Percentiles rank a stretch among this genome's conserved stretches.
phyloP scores from a whole-genome alignment of 2,329 filamentous ascomycete species.

The Hymenoscyphus albidus region DNA sequence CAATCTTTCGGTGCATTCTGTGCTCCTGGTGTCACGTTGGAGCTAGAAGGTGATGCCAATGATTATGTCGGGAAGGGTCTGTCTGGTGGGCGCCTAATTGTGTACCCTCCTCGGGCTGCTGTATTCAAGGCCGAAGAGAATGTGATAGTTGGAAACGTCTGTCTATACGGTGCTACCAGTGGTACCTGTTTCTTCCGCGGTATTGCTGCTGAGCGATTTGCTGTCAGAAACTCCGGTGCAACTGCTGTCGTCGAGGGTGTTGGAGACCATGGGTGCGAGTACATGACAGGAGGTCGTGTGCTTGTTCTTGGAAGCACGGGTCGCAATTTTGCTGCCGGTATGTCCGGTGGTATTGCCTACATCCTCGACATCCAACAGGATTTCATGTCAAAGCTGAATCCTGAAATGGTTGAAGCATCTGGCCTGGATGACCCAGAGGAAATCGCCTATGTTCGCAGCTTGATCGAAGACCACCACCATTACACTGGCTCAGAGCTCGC shows the following conservation, averaged over 20 bases:
- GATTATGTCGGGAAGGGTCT: constrained; percentile 97
- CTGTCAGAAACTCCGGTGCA: constrained; percentile 92
- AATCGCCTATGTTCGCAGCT: constrained; percentile 82
- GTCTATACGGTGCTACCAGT: constrained; percentile 87
- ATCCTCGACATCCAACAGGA: constrained; percentile 86
- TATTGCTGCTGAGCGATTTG: constrained; percentile 93
- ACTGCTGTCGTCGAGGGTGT: constrained; percentile 95
- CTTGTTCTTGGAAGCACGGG: constrained; percentile 84
- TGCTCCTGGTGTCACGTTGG: constrained; percentile 87
- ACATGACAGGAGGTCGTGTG: constrained; percentile 96
- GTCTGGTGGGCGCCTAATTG: constrained; percentile 85
- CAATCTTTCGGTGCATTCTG: constrained; percentile 96
- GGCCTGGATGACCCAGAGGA: constrained; percentile 80
- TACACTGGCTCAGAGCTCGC: constrained; percentile 96
- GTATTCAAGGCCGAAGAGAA: constrained; percentile 97
- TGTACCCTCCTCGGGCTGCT: constrained; percentile 86
- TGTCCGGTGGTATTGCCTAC: constrained; percentile 97
- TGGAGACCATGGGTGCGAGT: constrained; percentile 95
- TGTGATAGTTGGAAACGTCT: constrained; percentile 88
- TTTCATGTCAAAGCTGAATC: constrained; percentile 91
- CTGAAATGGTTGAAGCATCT: constrained; percentile 93
- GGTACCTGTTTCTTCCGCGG: constrained; percentile 96
- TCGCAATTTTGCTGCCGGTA: constrained; percentile 95
- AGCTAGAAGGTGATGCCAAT: constrained; percentile 93
- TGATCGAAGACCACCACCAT: constrained; percentile 96